phyloP scores from a whole-genome alignment of 2,329 filamentous ascomycete species.

The Leptographium galeiforme region DNA sequence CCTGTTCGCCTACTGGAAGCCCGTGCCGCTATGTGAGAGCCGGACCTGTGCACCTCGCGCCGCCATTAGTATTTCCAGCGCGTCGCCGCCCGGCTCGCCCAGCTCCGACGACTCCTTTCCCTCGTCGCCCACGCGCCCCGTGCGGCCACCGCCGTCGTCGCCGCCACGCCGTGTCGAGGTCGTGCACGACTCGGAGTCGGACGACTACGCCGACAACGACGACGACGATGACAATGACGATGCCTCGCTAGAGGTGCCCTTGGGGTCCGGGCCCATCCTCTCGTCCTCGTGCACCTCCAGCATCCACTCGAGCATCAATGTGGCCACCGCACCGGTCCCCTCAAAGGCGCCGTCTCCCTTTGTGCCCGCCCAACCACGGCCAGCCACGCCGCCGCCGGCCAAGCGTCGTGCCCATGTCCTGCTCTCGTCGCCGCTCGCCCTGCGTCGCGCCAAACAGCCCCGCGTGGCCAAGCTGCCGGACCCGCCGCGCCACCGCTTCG shows the following conservation, averaged over 20 bases:
- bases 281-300: background rate
- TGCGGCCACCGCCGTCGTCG: background rate
- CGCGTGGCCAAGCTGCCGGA: background rate
- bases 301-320: background rate
- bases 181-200: constrained; percentile 4
- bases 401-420: constrained; percentile 8
- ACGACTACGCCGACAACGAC: constrained; percentile 1
- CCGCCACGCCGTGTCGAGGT: background rate
- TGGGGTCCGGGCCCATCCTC: background rate
- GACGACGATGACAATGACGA: background rate
- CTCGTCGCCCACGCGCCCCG: background rate
- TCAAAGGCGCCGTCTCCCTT: background rate
- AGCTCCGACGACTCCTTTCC: constrained; percentile 1
- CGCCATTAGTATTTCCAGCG: background rate
- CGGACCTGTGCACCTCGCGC: background rate
- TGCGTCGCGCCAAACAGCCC: constrained; percentile 13
- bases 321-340: background rate
- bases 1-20: too few species aligned
- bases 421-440: constrained; percentile 29
- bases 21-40: too few species aligned
- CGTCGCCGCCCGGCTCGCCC: background rate
- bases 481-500: constrained; percentile 46
- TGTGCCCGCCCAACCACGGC: background rate
- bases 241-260: background rate
- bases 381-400: background rate